Conservation (phyloP, 148 eudicot genomes). For the Rhododendron molle region DNA sequence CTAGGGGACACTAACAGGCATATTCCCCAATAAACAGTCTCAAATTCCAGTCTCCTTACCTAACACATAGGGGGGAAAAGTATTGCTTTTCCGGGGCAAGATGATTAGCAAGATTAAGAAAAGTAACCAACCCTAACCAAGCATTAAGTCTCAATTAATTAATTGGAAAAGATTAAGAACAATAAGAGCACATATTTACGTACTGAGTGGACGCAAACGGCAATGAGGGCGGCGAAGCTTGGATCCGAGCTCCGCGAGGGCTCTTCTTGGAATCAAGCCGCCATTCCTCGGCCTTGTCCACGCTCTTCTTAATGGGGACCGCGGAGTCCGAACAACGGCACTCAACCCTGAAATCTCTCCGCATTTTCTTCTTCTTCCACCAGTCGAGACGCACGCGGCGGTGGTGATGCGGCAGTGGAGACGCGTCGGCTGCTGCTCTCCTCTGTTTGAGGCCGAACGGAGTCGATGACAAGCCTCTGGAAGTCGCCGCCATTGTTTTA, state of each 20-base stretch:
- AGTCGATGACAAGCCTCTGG: slow-evolving; percentile 39
- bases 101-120: neutral
- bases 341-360: slow-evolving; percentile 12
- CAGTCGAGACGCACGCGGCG: neutral
- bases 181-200: too few relatives aligned
- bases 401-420: slow-evolving; percentile 7
- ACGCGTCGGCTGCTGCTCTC: slow-evolving; percentile 11
- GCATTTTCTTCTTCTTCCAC: slow-evolving; percentile 13
- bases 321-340: slow-evolving; percentile 40
- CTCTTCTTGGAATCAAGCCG: slow-evolving; percentile 34
- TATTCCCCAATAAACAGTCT: neutral
- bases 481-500: slow-evolving; percentile 48
- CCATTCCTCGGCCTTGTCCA: slow-evolving; percentile 48
- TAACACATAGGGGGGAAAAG: neutral
- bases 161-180: neutral
- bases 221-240: slow-evolving; percentile 60
- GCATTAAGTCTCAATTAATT: neutral
- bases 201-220: slow-evolving; percentile 60
- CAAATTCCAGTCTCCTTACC: neutral
- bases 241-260: slow-evolving; percentile 33
- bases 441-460: slow-evolving; percentile 28
- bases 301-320: slow-evolving; percentile 23
- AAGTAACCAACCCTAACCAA: neutral
- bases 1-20: neutral
- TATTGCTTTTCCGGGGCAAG: neutral